These are phyloP conservation scores for Sextonia rubra DNA, from an alignment of 164 flowering plant species.

Conservation along the genomic window DNA sequence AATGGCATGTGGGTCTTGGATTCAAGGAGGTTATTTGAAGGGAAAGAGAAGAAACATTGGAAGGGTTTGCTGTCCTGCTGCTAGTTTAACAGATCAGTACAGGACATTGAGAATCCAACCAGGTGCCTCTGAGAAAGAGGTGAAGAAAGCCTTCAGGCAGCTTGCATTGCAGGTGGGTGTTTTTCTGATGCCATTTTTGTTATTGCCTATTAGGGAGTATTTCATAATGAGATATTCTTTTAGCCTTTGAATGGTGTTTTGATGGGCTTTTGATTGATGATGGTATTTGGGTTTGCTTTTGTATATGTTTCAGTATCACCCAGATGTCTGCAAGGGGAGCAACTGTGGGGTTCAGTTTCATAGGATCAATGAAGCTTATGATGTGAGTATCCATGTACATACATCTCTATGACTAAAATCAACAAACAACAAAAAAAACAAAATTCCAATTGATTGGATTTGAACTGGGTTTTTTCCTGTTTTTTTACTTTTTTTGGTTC, in stretches of 20 bases:
- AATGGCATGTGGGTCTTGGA: conserved; percentile 10
- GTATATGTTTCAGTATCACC: conserved; percentile 71
- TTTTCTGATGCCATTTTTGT: not conserved
- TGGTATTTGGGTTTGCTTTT: not conserved
- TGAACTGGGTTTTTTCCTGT: too few relatives aligned
- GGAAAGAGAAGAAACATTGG: not conserved
- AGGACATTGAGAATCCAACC: conserved; percentile 52
- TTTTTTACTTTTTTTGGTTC: not conserved
- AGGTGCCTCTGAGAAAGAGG: conserved; percentile 85
- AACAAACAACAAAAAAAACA: too few relatives aligned
- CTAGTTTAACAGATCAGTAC: conserved; percentile 46
- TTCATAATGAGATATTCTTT: too few relatives aligned
- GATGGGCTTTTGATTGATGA: not conserved
- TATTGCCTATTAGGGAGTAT: not conserved
- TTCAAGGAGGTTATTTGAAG: not conserved
- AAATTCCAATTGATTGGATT: too few relatives aligned
- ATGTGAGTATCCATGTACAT: conserved; percentile 39
- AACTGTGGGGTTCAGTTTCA: conserved; percentile 73
- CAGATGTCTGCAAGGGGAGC: conserved; percentile 89
- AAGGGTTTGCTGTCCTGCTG: conserved; percentile 9
- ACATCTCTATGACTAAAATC: not conserved
- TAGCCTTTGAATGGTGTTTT: not conserved
- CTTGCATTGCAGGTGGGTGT: conserved; percentile 67
- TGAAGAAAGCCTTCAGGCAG: conserved; percentile 71
- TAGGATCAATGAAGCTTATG: conserved; percentile 82